phyloP scores from a whole-genome alignment of 257 asterid genomes.

The Nicotiana sylvestris region DNA sequence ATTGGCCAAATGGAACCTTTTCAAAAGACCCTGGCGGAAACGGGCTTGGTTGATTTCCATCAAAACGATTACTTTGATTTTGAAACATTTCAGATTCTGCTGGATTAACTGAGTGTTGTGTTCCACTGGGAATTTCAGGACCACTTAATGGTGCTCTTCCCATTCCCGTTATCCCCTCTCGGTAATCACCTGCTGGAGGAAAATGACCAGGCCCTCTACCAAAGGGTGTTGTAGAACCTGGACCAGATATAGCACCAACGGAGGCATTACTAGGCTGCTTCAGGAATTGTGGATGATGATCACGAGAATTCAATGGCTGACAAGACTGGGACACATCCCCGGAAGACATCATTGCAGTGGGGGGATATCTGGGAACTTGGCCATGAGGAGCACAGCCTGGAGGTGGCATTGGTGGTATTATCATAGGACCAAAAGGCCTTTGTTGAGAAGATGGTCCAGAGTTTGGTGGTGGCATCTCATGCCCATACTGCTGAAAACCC shows the following conservation, averaged over 20 bases:
- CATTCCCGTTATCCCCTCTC: slow-evolving; percentile 28
- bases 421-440: slow-evolving; percentile 22
- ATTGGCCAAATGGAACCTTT: slow-evolving; percentile 34
- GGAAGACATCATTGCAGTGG: slow-evolving; percentile 28
- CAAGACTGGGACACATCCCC: slow-evolving; percentile 42
- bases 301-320: slow-evolving; percentile 30
- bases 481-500: slow-evolving; percentile 23
- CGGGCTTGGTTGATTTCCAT: slow-evolving; percentile 22
- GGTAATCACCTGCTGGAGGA: slow-evolving; percentile 41
- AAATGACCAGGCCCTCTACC: slow-evolving; percentile 48
- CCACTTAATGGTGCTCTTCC: slow-evolving; percentile 47
- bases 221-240: slow-evolving; percentile 23
- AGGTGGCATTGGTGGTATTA: slow-evolving; percentile 16
- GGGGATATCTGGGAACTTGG: slow-evolving; percentile 32
- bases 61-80: slow-evolving; percentile 31
- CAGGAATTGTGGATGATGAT: slow-evolving; percentile 23
- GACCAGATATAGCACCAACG: slow-evolving; percentile 16
- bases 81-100: slow-evolving; percentile 32
- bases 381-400: slow-evolving; percentile 21
- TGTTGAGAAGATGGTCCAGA: slow-evolving; percentile 23
- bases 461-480: slow-evolving; percentile 25
- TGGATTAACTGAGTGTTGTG: slow-evolving; percentile 32
- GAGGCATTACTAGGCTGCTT: slow-evolving; percentile 23
- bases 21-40: slow-evolving; percentile 32
- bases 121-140: slow-evolving; percentile 43